Evolutionary conservation across 2,329 filamentous ascomycete genomes (phyloP).

Genomic region (Beauveria rudraprayagi): DNA sequence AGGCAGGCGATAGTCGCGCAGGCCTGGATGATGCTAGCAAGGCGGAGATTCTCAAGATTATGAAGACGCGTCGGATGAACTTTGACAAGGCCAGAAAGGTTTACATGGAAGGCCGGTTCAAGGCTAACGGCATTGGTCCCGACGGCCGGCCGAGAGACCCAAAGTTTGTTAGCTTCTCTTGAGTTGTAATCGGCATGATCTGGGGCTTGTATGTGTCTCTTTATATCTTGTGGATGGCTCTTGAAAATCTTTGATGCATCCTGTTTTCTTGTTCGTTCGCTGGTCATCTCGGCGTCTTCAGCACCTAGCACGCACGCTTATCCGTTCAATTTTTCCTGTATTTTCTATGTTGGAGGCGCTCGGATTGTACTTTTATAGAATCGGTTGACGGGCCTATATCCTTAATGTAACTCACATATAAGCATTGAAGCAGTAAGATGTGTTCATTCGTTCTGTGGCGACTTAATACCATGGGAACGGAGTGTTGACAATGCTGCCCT

Average conservation of each 20-base stretch:
- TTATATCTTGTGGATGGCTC: background rate
- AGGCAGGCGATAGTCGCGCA: conserved; percentile 65
- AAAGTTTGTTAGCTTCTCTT: conserved; percentile 84
- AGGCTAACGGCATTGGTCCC: conserved; percentile 76
- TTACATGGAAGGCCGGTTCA: conserved; percentile 80
- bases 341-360: background rate
- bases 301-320: background rate
- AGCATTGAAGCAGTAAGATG: no score
- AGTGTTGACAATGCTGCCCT: no score
- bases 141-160: conserved; percentile 86
- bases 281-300: conserved; percentile 9
- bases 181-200: conserved; percentile 10
- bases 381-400: no score
- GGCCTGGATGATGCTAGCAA: conserved; percentile 79
- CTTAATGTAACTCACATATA: no score
- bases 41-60: conserved; percentile 75
- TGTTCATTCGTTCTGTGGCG: no score
- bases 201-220: background rate
- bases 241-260: background rate
- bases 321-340: background rate
- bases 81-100: conserved; percentile 89
- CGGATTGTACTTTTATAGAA: background rate
- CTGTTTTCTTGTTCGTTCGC: conserved; percentile 10
- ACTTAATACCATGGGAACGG: no score
- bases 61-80: conserved; percentile 72